Evolutionary conservation across 2,329 filamentous ascomycete species (phyloP), one percentile per base, ranked within the genome.

Genomic region (Tolypocladium album): DNA sequence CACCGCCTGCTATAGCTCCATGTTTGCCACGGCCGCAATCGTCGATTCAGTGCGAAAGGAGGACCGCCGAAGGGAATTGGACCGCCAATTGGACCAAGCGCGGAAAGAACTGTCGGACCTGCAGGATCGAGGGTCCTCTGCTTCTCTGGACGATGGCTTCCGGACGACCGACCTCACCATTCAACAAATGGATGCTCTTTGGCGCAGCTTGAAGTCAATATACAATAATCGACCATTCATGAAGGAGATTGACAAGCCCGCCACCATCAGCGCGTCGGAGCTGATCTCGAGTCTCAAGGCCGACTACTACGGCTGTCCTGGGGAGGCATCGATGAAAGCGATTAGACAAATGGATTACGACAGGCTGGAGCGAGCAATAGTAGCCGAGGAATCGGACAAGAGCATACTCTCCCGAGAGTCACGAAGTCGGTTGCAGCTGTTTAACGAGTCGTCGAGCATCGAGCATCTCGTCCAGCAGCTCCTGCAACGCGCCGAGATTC

Each of bases 1-100:
- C 68, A 89, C 87, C 31, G 82, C 87, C 45, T 82, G 81, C 69
- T 90, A 89, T 68, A 87, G 87, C 34, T 83, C 85, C 40, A 81
- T 88, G 59, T 82, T 89, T 67, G 86, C 84, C 6, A 82, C 84
- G 2, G 87, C 86, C 2, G 80, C 86, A 13, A 75, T 88, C 3
- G 75, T 82, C 38, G 88, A 91, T 69, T 82, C 82, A 7, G 75
- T 78, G 36, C 70, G 74, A 38, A 89, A 90, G 69, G 78, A 83
- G 59, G 75, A 76, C 47, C 78, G 83, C 63, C 78, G 82, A 55
- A 77, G 77, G 62, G 80, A 86, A 64, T 83, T 88, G 75, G 86
- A 90, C 59, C 69, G 73, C 24, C 81, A 82, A 60, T 81, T 90
- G 64, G 79, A 81, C 36, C 76, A 82, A 58, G 79, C 81, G 8